A percentile compares a stretch with the other conserved stretches of the same genome.
Evolutionary conservation across 805 yeast species (phyloP).

Genomic region (Pichia nanzhaoensis): DNA sequence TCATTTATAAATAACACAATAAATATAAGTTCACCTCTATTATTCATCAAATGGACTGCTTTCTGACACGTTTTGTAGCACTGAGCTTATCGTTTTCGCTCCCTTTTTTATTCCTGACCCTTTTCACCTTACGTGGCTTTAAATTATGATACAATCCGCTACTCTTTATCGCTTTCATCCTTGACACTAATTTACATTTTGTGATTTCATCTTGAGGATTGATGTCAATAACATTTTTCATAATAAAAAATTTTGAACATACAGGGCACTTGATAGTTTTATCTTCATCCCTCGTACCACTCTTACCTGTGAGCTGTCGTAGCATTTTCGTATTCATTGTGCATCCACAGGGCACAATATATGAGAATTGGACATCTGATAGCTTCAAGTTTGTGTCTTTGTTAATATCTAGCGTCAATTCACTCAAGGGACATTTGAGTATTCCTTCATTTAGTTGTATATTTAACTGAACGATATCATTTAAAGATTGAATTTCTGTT

Average conservation of each 20-base stretch:
- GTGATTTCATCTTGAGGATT: conserved; percentile 15
- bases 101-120: conserved; percentile 8
- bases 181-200: conserved; percentile 16
- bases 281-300: not conserved
- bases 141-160: conserved; percentile 34
- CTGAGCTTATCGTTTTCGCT: not conserved
- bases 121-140: conserved; percentile 19
- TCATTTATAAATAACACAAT: not conserved
- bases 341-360: conserved; percentile 42
- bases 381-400: conserved; percentile 18
- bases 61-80: not conserved
- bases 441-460: conserved; percentile 14
- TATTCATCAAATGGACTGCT: not conserved
- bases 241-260: conserved; percentile 28
- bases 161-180: not conserved
- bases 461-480: conserved; percentile 31
- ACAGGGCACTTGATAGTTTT: conserved; percentile 31
- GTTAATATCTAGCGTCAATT: conserved; percentile 30
- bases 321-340: conserved; percentile 32
- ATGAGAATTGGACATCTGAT: conserved; percentile 31
- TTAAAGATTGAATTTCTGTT: conserved; percentile 6
- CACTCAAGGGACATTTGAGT: conserved; percentile 36
- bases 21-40: not conserved
- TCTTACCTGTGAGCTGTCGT: conserved; percentile 16
- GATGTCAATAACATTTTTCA: conserved; percentile 30